Evolutionary conservation across 257 asterid species (phyloP).

Genomic region (Primulina tabacum): DNA sequence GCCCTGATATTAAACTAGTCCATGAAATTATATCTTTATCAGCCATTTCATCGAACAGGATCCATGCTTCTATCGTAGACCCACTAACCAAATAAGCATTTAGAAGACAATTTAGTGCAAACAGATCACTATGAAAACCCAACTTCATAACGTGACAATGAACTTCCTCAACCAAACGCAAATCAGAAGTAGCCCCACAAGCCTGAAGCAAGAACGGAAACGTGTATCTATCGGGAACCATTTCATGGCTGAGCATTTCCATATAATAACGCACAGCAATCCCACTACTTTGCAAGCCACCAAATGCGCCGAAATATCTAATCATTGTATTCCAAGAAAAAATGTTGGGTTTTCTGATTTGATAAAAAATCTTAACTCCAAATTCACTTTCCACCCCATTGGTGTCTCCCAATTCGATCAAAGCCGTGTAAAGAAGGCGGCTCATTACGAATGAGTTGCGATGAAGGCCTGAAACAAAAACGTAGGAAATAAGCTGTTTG

Average conservation of each 20-base stretch:
- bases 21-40: slow-evolving; percentile 50
- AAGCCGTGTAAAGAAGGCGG: slow-evolving; percentile 36
- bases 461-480: slow-evolving; percentile 45
- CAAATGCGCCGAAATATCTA: slow-evolving; percentile 37
- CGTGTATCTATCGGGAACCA: slow-evolving; percentile 43
- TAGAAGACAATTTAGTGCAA: slow-evolving; percentile 33
- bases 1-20: slow-evolving; percentile 58
- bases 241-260: slow-evolving; percentile 30
- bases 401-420: slow-evolving; percentile 26
- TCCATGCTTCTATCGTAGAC: slow-evolving; percentile 28
- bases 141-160: slow-evolving; percentile 33
- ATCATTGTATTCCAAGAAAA: slow-evolving; percentile 56
- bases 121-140: slow-evolving; percentile 21
- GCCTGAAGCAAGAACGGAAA: slow-evolving; percentile 50
- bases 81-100: slow-evolving; percentile 22
- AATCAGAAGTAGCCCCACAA: slow-evolving; percentile 27
- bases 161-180: slow-evolving; percentile 29
- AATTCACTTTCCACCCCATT: slow-evolving; percentile 11
- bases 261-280: slow-evolving; percentile 29
- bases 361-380: slow-evolving; percentile 37
- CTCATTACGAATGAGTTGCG: slow-evolving; percentile 50
- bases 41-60: slow-evolving; percentile 48
- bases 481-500: slow-evolving; percentile 34
- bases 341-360: slow-evolving; percentile 35
- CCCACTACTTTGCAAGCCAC: slow-evolving; percentile 1